phyloP scores from a whole-genome alignment of 176 grass and related monocot genomes.

The Cocos nucifera region DNA sequence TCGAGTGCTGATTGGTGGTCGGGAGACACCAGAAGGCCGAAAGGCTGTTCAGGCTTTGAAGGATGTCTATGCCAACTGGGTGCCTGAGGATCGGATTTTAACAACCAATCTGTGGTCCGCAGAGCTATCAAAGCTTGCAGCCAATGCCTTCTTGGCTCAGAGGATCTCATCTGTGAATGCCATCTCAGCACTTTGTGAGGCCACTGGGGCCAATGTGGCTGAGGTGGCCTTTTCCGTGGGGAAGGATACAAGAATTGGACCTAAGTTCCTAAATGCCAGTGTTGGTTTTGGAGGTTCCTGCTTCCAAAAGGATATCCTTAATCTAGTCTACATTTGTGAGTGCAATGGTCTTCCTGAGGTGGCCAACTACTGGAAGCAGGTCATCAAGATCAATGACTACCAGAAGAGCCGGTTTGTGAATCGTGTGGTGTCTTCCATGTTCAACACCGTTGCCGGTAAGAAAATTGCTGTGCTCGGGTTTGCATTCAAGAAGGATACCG shows the following conservation, averaged over 20 bases:
- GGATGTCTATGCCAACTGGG: slow-evolving; percentile 52
- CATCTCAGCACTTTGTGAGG: slow-evolving; percentile 51
- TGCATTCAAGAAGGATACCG: slow-evolving; percentile 47
- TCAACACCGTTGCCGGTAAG: slow-evolving; percentile 47
- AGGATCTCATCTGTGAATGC: slow-evolving; percentile 56
- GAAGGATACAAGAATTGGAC: slow-evolving; percentile 53
- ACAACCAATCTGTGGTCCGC: slow-evolving; percentile 65
- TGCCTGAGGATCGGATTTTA: slow-evolving; percentile 52
- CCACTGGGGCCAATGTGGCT: slow-evolving; percentile 43
- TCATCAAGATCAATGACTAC: slow-evolving; percentile 59
- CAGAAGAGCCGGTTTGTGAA: slow-evolving; percentile 53
- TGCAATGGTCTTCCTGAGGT: slow-evolving; percentile 48
- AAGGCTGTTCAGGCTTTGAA: slow-evolving; percentile 50
- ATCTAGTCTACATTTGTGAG: slow-evolving; percentile 45
- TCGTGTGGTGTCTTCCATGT: slow-evolving; percentile 42
- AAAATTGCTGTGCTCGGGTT: slow-evolving; percentile 46
- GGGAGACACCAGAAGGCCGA: slow-evolving; percentile 43
- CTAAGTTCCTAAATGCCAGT: slow-evolving; percentile 59
- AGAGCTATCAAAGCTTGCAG: slow-evolving; percentile 67
- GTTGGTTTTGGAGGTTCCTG: slow-evolving; percentile 69
- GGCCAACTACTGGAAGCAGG: slow-evolving; percentile 55
- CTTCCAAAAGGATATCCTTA: slow-evolving; percentile 75
- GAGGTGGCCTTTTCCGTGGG: slow-evolving; percentile 55
- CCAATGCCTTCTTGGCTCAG: slow-evolving; percentile 72
- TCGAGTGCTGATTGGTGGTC: slow-evolving; percentile 51